Percentiles rank a stretch among this genome's conserved stretches.
Conservation (phyloP, 345 rosid species). For the Balakata baccata region DNA sequence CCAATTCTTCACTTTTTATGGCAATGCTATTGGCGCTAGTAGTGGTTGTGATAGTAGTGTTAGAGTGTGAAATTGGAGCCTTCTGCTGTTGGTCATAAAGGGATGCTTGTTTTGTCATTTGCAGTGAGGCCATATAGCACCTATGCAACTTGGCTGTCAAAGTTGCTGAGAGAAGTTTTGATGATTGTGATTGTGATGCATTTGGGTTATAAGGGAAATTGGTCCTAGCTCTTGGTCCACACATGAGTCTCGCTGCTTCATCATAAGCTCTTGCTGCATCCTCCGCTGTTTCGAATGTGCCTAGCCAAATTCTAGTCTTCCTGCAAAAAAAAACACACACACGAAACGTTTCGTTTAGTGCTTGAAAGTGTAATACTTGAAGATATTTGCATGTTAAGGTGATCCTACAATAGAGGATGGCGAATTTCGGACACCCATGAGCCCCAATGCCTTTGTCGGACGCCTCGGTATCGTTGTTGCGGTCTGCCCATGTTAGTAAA, state of each 20-base stretch:
- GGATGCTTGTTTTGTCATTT: conserved; percentile 64
- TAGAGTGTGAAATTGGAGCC: conserved; percentile 25
- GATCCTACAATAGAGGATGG: conserved; percentile 77
- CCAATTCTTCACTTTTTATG: conserved; percentile 25
- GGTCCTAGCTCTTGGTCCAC: conserved; percentile 90
- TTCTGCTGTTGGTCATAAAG: conserved; percentile 25
- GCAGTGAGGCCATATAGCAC: conserved; percentile 94
- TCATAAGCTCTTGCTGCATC: conserved; percentile 96
- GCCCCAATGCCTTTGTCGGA: conserved; percentile 98
- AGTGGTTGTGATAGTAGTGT: background rate
- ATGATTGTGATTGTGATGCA: conserved; percentile 58
- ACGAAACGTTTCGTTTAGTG: conserved; percentile 26
- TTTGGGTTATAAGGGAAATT: conserved; percentile 85
- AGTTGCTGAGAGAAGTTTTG: conserved; percentile 88
- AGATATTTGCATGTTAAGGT: background rate
- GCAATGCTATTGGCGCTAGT: conserved; percentile 25
- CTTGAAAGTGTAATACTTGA: background rate
- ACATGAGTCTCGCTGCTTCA: conserved; percentile 97
- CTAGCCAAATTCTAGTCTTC: conserved; percentile 96
- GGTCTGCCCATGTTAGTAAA: conserved; percentile 69
- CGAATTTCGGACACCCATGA: conserved; percentile 99
- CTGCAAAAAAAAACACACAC: conserved; percentile 35
- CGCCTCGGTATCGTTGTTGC: conserved; percentile 93
- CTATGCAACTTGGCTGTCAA: conserved; percentile 84
- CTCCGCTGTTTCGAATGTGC: conserved; percentile 95